Evolutionary conservation across 2,329 filamentous ascomycete genomes (phyloP), one percentile per base, ranked within the genome.

Genomic region (Cordyceps militaris): DNA sequence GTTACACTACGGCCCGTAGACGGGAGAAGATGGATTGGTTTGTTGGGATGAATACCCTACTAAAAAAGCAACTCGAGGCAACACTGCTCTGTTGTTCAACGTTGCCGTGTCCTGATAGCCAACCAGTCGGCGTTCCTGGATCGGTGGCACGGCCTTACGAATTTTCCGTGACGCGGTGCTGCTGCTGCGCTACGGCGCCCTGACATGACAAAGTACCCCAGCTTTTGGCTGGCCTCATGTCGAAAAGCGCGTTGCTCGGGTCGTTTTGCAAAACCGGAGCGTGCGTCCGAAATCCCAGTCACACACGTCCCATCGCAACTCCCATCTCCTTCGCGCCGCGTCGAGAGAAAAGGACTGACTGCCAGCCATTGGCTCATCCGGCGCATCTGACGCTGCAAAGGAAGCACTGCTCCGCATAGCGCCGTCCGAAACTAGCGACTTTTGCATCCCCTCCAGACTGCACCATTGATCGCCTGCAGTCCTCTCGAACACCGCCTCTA

Each of bases 71-170:
- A 36, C 19, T 24, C 5, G 40, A 24, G 11, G 11, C 11, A 32
- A 24, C 21, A 43, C 24, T 24, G 21, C 23, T 14, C 7, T 42
- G n/a, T 42, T 23, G 19, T 30, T n/a, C 5, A 19, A 30, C 19
- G 9, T n/a, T 36, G 16, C 21, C n/a, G 46, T 19, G 42, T 13
- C 23, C 40, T 28, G 52, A 38, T 43, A 21, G 28, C n/a, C 42
- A 9, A 46, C 28, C 6, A 42, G 36, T 9, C 7, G 30, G 30
- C 30, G 50, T 30, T 19, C 4, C 24, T 55, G 43, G 14, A 43
- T 51, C 51, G 57, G 57, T 26, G 11, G 44, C n/a, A 38, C 57
- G 57, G 57, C 51, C 36, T 14, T 59, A 56, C 34, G 46, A 59
- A 59, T 55, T 44, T n/a, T 59, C 57, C 51, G 57, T 28, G 44